phyloP scores from a whole-genome alignment of 208 protist genomes.

The Phytomonas sp. region DNA sequence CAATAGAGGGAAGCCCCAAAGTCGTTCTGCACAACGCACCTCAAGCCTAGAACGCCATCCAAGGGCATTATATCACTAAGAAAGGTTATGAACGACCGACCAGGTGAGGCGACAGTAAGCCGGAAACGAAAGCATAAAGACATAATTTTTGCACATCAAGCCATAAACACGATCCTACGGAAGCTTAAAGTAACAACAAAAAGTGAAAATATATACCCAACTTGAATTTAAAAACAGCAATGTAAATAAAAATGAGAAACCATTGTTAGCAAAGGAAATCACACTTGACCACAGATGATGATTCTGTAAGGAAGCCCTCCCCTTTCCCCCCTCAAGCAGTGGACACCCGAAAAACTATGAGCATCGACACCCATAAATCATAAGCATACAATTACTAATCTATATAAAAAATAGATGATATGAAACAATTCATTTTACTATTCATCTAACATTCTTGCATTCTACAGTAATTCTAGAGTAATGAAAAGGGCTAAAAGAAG shows the following conservation, averaged over 20 bases:
- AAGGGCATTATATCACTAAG: neutral
- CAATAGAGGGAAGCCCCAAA: neutral
- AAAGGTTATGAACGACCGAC: neutral
- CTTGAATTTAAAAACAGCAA: neutral
- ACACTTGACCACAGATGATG: neutral
- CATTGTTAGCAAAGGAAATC: neutral
- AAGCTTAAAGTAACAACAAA: neutral
- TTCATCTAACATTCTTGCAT: slow-evolving; percentile 8
- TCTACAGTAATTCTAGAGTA: neutral
- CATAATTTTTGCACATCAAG: neutral
- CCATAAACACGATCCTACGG: neutral
- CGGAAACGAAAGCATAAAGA: neutral
- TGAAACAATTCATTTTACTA: slow-evolving; percentile 6
- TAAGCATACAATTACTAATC: neutral
- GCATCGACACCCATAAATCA: neutral
- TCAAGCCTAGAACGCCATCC: neutral
- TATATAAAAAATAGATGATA: slow-evolving; percentile 6
- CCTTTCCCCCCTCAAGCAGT: too few relatives aligned
- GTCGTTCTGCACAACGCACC: neutral
- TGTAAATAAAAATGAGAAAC: neutral
- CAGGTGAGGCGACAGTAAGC: neutral
- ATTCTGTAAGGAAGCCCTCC: neutral
- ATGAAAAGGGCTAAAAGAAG: neutral
- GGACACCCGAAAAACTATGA: neutral
- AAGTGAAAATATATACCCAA: neutral